Evolutionary conservation across 768 basidiomycete genomes (phyloP).

Genomic region (Lyophyllum shimeji): DNA sequence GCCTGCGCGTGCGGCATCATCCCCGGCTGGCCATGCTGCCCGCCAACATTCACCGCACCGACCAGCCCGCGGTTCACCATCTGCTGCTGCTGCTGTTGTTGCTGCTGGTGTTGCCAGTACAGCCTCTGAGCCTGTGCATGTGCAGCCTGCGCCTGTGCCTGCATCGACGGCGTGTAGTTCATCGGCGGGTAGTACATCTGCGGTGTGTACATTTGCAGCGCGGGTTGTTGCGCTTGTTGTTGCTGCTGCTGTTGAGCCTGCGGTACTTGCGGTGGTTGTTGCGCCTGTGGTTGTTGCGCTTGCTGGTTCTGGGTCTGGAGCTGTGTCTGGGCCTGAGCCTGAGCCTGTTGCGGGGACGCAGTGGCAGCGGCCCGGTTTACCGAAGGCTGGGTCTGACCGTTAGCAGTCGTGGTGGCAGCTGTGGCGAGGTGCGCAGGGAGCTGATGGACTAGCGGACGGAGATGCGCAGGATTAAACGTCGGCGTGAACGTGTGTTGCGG

Average conservation of each 20-base stretch:
- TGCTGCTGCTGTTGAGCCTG: slow-evolving; percentile 13
- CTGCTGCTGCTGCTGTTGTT: neutral
- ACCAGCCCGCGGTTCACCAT: neutral
- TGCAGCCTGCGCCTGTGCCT: slow-evolving; percentile 5
- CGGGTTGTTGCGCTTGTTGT: slow-evolving; percentile 14
- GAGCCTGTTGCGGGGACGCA: neutral
- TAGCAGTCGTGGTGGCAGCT: slow-evolving; percentile 16
- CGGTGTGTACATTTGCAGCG: slow-evolving; percentile 13
- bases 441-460: slow-evolving; percentile 31
- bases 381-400: slow-evolving; percentile 11
- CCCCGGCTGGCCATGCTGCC: slow-evolving; percentile 1
- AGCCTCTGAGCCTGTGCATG: slow-evolving; percentile 5
- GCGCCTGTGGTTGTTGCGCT: no score
- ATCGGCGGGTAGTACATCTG: slow-evolving; percentile 19
- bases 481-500: slow-evolving; percentile 24
- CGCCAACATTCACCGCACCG: neutral
- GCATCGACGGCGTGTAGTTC: slow-evolving; percentile 13
- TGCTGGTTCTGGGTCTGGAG: slow-evolving; percentile 2
- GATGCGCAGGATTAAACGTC: slow-evolving; percentile 34
- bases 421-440: slow-evolving; percentile 17
- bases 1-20: slow-evolving; percentile 5
- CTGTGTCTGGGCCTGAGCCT: slow-evolving; percentile 12
- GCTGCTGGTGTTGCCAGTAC: slow-evolving; percentile 7
- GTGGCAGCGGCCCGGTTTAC: neutral
- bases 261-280: no score